Evolutionary conservation across 768 basidiomycete species (phyloP).

Genomic region (Macrocybe gigantea): DNA sequence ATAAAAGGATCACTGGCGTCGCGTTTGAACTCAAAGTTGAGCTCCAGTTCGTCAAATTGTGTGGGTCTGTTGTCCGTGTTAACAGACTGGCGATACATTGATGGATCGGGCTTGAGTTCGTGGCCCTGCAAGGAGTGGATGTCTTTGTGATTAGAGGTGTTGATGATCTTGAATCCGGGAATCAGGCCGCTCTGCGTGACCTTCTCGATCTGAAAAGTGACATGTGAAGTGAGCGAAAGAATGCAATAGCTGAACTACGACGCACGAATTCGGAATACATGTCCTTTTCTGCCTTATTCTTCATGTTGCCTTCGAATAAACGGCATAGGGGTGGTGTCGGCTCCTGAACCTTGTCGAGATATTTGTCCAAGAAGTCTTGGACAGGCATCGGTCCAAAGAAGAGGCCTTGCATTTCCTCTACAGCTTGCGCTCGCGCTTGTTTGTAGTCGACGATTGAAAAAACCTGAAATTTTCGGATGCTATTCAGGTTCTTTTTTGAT

Average conservation of each 20-base stretch:
- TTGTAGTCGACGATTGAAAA: no score
- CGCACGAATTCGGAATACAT: conserved; percentile 6
- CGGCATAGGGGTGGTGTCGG: not conserved
- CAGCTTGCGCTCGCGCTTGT: no score
- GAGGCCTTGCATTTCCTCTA: conserved; percentile 1
- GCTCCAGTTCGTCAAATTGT: conserved; percentile 2
- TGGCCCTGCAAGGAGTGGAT: not conserved
- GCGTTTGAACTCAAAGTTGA: conserved; percentile 12
- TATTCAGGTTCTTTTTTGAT: no score
- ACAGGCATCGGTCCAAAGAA: conserved; percentile 9
- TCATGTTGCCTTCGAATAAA: not conserved
- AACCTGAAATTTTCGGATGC: no score
- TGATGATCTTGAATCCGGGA: conserved; percentile 5
- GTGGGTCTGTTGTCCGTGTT: not conserved
- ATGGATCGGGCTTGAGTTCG: conserved; percentile 3
- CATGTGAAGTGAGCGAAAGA: not conserved
- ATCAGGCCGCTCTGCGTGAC: not conserved
- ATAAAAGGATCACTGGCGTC: conserved; percentile 8
- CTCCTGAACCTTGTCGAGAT: not conserved
- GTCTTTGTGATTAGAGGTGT: conserved; percentile 7
- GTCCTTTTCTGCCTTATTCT: not conserved
- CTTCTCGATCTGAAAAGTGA: not conserved
- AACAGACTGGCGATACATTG: not conserved
- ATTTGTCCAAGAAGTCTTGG: conserved; percentile 4
- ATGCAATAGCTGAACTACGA: not conserved